These are phyloP conservation scores for Lichtheimia hyalospora DNA, from an alignment of 371 early-diverging fungal genomes.

Conservation along the genomic window DNA sequence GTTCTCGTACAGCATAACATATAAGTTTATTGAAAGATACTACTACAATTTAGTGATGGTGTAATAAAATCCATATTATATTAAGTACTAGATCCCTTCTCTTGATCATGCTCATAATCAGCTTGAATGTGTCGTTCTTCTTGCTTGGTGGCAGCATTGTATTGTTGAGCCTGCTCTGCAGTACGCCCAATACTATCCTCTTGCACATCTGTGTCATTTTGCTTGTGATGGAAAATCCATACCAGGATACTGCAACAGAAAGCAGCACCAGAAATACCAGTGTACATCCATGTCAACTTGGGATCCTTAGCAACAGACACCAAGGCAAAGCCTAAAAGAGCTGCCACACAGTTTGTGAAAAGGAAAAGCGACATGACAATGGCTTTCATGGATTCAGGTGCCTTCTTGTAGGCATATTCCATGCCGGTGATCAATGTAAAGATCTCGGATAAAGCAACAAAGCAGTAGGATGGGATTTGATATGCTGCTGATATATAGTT, in stretches of 20 bases:
- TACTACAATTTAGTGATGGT: background rate
- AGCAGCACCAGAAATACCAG: slow-evolving; percentile 22
- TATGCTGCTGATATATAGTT: slow-evolving; percentile 62
- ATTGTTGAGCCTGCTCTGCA: background rate
- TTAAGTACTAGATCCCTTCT: background rate
- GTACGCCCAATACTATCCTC: slow-evolving; percentile 25
- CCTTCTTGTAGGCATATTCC: slow-evolving; percentile 80
- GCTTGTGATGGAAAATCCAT: slow-evolving; percentile 20
- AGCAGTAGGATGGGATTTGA: slow-evolving; percentile 68
- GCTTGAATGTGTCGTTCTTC: background rate
- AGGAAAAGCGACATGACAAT: slow-evolving; percentile 73
- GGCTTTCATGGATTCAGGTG: slow-evolving; percentile 74
- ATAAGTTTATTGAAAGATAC: background rate
- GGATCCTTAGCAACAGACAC: slow-evolving; percentile 69
- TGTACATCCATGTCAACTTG: slow-evolving; percentile 63
- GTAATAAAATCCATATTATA: background rate
- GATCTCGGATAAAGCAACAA: slow-evolving; percentile 70
- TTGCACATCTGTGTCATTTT: slow-evolving; percentile 18
- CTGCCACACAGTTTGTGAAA: slow-evolving; percentile 68
- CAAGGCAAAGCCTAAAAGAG: slow-evolving; percentile 66
- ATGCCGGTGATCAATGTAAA: slow-evolving; percentile 76
- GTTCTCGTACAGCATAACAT: no score
- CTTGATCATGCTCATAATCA: background rate
- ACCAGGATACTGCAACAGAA: slow-evolving; percentile 15
- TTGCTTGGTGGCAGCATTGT: background rate